Percentiles rank a stretch among this genome's conserved stretches.
Evolutionary conservation across 2,329 filamentous ascomycete genomes (phyloP).

Genomic region (Aspergillus felis): DNA sequence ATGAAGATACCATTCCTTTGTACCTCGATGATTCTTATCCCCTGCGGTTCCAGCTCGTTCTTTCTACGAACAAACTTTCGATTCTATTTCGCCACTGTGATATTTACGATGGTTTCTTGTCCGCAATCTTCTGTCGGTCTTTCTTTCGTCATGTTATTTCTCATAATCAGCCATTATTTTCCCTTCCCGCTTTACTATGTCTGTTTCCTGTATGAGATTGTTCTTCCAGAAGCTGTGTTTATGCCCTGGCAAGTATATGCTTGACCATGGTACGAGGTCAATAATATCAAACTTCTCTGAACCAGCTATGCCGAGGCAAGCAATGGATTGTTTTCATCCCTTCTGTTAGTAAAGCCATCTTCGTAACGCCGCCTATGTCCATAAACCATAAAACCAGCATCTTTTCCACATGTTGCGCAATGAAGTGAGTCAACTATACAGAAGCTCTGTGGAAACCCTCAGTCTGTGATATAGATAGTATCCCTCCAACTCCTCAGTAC

Average conservation of each 20-base stretch:
- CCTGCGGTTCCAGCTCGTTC: background rate
- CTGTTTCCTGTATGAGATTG: background rate
- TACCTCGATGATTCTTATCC: slow-evolving; percentile 4
- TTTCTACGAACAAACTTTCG: background rate
- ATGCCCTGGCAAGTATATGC: background rate
- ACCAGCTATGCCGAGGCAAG: background rate
- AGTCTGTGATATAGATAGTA: background rate
- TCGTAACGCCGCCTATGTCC: background rate
- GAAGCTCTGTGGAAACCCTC: background rate
- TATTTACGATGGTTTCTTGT: background rate
- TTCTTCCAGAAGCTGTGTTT: background rate
- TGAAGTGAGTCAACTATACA: background rate
- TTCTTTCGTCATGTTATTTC: background rate
- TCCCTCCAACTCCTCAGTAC: background rate
- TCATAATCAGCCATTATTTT: background rate
- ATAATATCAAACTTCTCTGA: background rate
- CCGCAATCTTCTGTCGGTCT: background rate
- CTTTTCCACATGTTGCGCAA: background rate
- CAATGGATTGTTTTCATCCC: background rate
- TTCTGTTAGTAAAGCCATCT: background rate
- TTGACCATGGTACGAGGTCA: background rate
- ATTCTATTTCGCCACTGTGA: background rate
- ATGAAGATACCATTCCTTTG: slow-evolving; percentile 17
- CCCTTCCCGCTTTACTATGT: background rate
- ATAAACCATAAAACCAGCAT: background rate